phyloP scores from a whole-genome alignment of 108 stramenopile species.

The Nitzschia sp. region DNA sequence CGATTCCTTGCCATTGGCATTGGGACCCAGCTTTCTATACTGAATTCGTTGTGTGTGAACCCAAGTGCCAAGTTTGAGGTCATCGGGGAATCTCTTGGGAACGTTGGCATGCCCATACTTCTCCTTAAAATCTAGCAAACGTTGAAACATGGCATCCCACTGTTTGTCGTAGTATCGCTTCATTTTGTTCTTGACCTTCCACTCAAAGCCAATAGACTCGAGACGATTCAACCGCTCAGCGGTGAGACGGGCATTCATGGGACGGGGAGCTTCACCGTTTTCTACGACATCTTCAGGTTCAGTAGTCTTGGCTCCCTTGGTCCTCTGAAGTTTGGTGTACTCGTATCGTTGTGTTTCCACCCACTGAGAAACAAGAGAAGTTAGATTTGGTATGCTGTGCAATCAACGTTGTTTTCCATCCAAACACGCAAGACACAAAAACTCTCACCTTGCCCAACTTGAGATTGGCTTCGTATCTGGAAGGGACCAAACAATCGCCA shows the following conservation, averaged over 20 bases:
- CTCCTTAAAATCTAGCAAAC: conserved; percentile 44
- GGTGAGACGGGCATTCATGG: conserved; percentile 51
- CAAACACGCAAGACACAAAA: neutral
- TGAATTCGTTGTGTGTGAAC: conserved; percentile 48
- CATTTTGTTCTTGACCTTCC: conserved; percentile 65
- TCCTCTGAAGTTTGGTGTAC: conserved; percentile 38
- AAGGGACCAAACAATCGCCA: conserved; percentile 61
- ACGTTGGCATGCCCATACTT: conserved; percentile 47
- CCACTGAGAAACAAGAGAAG: conserved; percentile 16
- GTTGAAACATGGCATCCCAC: conserved; percentile 60
- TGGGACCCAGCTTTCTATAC: conserved; percentile 37
- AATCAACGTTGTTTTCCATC: no score
- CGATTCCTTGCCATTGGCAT: conserved; percentile 4
- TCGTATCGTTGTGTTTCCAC: conserved; percentile 51
- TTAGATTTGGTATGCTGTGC: no score
- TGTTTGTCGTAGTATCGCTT: conserved; percentile 48
- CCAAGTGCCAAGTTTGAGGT: conserved; percentile 6
- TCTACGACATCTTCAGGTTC: no score
- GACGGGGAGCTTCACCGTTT: neutral
- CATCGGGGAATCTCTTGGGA: conserved; percentile 27
- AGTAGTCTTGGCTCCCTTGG: no score
- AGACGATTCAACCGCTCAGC: conserved; percentile 53
- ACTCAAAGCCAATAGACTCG: conserved; percentile 69
- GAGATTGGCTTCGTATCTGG: conserved; percentile 47
- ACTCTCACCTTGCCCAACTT: conserved; percentile 48